These are phyloP conservation scores for Naganishia vishniacii DNA, from an alignment of 768 basidiomycete genomes.

Conservation along the genomic window DNA sequence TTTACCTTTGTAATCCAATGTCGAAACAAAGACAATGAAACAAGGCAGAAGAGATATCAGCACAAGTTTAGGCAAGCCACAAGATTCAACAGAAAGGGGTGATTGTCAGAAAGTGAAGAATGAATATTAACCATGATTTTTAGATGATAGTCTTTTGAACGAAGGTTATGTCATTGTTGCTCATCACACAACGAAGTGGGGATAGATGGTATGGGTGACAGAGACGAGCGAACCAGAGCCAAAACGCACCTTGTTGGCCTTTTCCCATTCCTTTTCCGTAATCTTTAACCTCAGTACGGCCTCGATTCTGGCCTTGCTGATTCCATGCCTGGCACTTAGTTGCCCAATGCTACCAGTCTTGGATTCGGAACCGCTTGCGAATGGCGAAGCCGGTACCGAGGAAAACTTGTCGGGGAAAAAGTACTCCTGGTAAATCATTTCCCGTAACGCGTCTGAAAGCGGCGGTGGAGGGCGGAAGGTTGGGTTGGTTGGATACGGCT, in stretches of 20 bases:
- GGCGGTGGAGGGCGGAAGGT: constrained; percentile 47
- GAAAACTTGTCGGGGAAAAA: constrained; percentile 21
- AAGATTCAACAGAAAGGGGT: neutral
- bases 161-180: constrained; percentile 50
- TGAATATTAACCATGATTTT: constrained; percentile 44
- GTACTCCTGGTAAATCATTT: constrained; percentile 35
- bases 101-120: constrained; percentile 49
- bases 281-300: constrained; percentile 43
- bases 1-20: constrained; percentile 38
- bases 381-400: neutral
- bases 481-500: constrained; percentile 47
- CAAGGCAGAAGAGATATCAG: neutral
- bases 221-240: neutral
- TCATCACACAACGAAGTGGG: constrained; percentile 35
- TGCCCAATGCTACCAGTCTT: constrained; percentile 27
- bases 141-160: constrained; percentile 46
- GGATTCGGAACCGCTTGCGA: neutral
- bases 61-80: neutral
- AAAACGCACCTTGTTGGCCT: constrained; percentile 39
- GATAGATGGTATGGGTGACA: constrained; percentile 1
- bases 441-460: constrained; percentile 38
- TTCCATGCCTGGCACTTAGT: constrained; percentile 37
- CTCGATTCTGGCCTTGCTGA: constrained; percentile 45
- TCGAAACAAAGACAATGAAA: neutral
- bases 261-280: constrained; percentile 38